phyloP scores from a whole-genome alignment of 148 eudicot species.

The Polygonum maritimum region DNA sequence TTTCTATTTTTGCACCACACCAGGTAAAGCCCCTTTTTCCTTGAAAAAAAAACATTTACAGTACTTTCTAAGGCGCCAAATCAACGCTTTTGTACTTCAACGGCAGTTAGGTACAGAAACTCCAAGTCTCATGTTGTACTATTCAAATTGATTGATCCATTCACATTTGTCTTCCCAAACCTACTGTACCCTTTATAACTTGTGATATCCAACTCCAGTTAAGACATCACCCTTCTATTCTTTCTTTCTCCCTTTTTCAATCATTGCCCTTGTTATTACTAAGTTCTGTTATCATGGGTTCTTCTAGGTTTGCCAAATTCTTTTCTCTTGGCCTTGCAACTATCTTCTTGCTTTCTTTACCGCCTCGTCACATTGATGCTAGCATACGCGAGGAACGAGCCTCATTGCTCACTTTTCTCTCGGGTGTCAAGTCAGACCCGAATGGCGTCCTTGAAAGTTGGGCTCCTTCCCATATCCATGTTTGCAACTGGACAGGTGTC shows the following conservation, averaged over 20 bases:
- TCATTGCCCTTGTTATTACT: constrained; percentile 3
- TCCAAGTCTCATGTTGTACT: background rate
- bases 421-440: constrained; percentile 40
- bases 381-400: constrained; percentile 31
- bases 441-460: constrained; percentile 34
- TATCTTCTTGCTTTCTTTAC: constrained; percentile 21
- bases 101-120: constrained; percentile 69
- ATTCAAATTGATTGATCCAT: background rate
- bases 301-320: constrained; percentile 21
- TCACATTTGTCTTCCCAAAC: constrained; percentile 7
- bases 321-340: constrained; percentile 22
- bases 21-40: background rate
- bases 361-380: constrained; percentile 20
- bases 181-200: constrained; percentile 3
- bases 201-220: constrained; percentile 1
- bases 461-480: constrained; percentile 36
- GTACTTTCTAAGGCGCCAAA: constrained; percentile 49
- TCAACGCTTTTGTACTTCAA: constrained; percentile 25
- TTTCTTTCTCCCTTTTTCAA: background rate
- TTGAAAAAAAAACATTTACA: background rate
- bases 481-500: constrained; percentile 68
- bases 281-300: constrained; percentile 23
- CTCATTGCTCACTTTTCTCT: constrained; percentile 49
- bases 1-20: background rate
- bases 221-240: constrained; percentile 1